Base-by-base conservation (phyloP, 2,329 filamentous ascomycete species). In the Colletotrichum acutatum region DNA sequence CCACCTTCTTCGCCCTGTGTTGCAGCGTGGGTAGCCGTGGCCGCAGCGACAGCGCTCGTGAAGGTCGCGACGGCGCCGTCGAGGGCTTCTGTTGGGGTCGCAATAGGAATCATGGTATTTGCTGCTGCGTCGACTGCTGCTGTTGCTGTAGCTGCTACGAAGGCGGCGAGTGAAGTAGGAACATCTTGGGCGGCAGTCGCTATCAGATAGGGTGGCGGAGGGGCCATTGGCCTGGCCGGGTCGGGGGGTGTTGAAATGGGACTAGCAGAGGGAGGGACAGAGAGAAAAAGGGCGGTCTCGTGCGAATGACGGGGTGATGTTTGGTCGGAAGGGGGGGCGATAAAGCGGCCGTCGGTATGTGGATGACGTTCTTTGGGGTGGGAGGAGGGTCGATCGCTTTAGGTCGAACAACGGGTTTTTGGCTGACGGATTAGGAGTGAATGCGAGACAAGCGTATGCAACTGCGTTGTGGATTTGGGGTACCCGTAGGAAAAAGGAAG, bases 1-100 rank as follows among this genome's bases (percentile, higher is more conserved):
- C 68, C 71, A 28, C 71, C 89, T 37, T 89, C 85, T 2, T 87
- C 86, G 63, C 82, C 83, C 4, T 78, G 75, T 34, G 59, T 71
- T n/a, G 68, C 74, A 26, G 79, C 70, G 3, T 78, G 68, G 24
- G 80, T 72, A 32, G 79, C 72, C n/a, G 79, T 75, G 9, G 80
- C 69, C 42, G 80, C 75, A 19, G 79, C 76, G 28, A 80, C 76
- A 57, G 79, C 76, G 26, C 81, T 72, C 37, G 78, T 75, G 19
- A 81, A 78, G 24, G 80, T 73, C n/a, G 80, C 74, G 75, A 81
- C 77, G 57, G 78, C 74, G 73, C 73, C 74, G 30, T 65, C 63
- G 49, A 80, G 52, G 60, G 68, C 62, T 30, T 74, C 68, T 53
- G 71, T 70, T 28, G 68, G 68, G 32, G 70, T 72, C 42, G 71